Percentiles rank a stretch among this genome's conserved stretches.
Conservation (phyloP, 2,329 filamentous ascomycete species). For the Tolypocladium ovalisporum region DNA sequence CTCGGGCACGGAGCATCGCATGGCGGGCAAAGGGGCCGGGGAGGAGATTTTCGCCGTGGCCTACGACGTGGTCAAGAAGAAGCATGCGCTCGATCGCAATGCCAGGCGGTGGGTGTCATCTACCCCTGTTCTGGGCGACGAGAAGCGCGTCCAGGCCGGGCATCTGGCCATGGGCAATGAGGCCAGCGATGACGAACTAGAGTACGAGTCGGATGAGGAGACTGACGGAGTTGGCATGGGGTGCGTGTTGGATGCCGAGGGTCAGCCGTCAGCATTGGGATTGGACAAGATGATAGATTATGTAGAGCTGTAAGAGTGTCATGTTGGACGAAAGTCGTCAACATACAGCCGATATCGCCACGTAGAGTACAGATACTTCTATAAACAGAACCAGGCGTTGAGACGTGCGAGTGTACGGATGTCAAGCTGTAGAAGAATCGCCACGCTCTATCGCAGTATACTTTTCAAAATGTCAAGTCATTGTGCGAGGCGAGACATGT, state of each 20-base stretch:
- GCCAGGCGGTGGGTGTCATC: not conserved
- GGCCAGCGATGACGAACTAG: not conserved
- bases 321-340: not conserved
- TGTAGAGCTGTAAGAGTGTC: not conserved
- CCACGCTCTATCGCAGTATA: too few species aligned
- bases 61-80: not conserved
- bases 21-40: not conserved
- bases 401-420: not conserved
- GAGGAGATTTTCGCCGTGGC: not conserved
- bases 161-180: not conserved
- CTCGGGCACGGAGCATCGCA: not conserved
- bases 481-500: too few species aligned
- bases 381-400: not conserved
- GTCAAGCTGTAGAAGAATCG: not conserved
- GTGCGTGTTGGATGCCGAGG: not conserved
- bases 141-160: not conserved
- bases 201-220: not conserved
- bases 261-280: not conserved
- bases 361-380: not conserved
- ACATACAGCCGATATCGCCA: not conserved
- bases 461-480: too few species aligned
- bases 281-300: not conserved
- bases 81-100: not conserved
- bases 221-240: not conserved
- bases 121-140: not conserved